phyloP scores from a whole-genome alignment of 441 rosid species.

The Gossypium aridum region DNA sequence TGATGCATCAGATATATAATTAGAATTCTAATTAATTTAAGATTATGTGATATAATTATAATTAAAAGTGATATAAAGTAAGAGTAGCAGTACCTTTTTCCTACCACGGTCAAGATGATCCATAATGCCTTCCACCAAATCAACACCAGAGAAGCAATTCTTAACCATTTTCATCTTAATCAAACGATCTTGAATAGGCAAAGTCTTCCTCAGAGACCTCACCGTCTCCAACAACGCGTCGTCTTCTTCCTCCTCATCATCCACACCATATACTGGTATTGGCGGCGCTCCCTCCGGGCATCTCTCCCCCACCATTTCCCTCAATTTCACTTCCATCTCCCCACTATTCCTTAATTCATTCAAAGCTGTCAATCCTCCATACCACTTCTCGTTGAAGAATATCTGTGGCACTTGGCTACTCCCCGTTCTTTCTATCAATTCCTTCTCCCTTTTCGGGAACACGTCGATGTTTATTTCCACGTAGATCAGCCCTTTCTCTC shows the following conservation, averaged over 20 bases:
- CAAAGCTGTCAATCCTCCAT: conserved; percentile 77
- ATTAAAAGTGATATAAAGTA: not conserved
- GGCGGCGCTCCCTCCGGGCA: conserved; percentile 62
- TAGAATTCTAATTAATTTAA: no score
- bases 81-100: conserved; percentile 39
- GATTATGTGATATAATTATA: no score
- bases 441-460: conserved; percentile 51
- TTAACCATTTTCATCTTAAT: conserved; percentile 78
- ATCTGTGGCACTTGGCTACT: conserved; percentile 64
- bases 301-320: conserved; percentile 39
- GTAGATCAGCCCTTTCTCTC: conserved; percentile 48
- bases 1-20: no score
- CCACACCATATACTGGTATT: conserved; percentile 59
- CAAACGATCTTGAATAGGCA: conserved; percentile 77
- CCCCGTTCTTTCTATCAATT: conserved; percentile 59
- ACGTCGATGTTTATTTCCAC: conserved; percentile 87
- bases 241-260: conserved; percentile 40
- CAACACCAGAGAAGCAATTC: conserved; percentile 73
- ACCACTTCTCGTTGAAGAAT: conserved; percentile 72
- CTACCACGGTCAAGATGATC: conserved; percentile 62
- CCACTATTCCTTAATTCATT: conserved; percentile 70
- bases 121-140: conserved; percentile 62
- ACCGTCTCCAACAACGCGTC: conserved; percentile 49
- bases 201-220: conserved; percentile 49
- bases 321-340: conserved; percentile 45